phyloP scores from a whole-genome alignment of 2,329 filamentous ascomycete species.

The Thelonectria olida region DNA sequence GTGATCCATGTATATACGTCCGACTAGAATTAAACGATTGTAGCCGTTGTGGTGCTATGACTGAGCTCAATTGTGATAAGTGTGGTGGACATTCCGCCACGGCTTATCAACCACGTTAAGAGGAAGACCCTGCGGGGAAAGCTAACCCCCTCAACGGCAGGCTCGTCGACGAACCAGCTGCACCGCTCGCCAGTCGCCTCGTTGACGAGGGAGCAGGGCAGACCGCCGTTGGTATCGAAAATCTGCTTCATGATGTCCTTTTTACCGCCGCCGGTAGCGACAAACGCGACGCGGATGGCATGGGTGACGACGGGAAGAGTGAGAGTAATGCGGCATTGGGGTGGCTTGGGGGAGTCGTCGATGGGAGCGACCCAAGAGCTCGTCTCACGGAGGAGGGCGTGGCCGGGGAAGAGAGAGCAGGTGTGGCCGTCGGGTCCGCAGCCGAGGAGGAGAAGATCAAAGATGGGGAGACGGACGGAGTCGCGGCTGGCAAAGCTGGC shows the following conservation, averaged over 20 bases:
- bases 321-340: conserved; percentile 88
- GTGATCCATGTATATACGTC: too few species aligned
- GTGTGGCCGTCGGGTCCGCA: conserved; percentile 91
- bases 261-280: conserved; percentile 90
- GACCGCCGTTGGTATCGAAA: conserved; percentile 80
- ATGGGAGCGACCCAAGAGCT: conserved; percentile 94
- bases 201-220: conserved; percentile 92
- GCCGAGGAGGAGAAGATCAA: conserved; percentile 92
- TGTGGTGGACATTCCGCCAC: too few species aligned
- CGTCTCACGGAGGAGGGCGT: conserved; percentile 84
- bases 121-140: conserved; percentile 79
- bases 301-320: conserved; percentile 91
- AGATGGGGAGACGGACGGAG: conserved; percentile 92
- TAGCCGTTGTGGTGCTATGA: too few species aligned
- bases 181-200: conserved; percentile 83
- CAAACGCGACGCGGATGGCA: conserved; percentile 86
- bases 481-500: conserved; percentile 88
- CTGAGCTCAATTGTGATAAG: too few species aligned
- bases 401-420: too few species aligned
- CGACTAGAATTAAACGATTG: too few species aligned
- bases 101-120: too few species aligned
- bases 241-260: conserved; percentile 92
- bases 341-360: conserved; percentile 94
- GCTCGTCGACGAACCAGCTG: conserved; percentile 93
- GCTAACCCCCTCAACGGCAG: conserved; percentile 84